Evolutionary conservation across 2,329 filamentous ascomycete species (phyloP).

Genomic region (Cadophora sp.): DNA sequence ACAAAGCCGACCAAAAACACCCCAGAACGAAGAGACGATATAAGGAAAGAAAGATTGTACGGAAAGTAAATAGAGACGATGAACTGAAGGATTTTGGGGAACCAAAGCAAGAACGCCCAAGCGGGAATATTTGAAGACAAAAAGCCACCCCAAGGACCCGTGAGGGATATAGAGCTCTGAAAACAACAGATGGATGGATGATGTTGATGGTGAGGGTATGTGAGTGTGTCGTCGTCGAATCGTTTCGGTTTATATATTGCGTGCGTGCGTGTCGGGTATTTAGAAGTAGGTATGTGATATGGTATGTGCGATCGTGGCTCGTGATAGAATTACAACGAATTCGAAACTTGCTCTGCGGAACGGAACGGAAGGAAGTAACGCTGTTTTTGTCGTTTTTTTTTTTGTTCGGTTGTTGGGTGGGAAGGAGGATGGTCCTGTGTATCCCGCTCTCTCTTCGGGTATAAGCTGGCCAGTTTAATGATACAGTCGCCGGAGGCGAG

Average conservation of each 20-base stretch:
- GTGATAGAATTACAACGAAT: slow-evolving; percentile 29
- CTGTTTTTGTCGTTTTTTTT: slow-evolving; percentile 18
- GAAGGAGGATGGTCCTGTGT: slow-evolving; percentile 39
- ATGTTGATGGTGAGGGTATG: slow-evolving; percentile 21
- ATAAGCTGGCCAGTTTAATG: slow-evolving; percentile 36
- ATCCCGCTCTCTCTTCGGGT: slow-evolving; percentile 36
- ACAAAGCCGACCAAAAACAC: slow-evolving; percentile 3
- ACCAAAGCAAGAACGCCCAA: slow-evolving; percentile 15
- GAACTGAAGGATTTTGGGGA: slow-evolving; percentile 2
- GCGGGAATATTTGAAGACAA: slow-evolving; percentile 25
- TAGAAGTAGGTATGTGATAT: slow-evolving; percentile 19
- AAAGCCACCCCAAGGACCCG: slow-evolving; percentile 29
- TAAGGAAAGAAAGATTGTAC: slow-evolving; percentile 21
- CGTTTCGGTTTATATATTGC: slow-evolving; percentile 23
- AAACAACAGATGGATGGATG: slow-evolving; percentile 15
- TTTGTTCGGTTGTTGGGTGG: slow-evolving; percentile 19
- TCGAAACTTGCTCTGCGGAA: slow-evolving; percentile 14
- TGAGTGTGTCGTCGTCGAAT: slow-evolving; percentile 29
- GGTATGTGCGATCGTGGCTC: slow-evolving; percentile 36
- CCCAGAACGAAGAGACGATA: slow-evolving; percentile 4
- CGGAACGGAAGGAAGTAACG: slow-evolving; percentile 14
- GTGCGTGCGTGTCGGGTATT: slow-evolving; percentile 29
- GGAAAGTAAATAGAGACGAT: slow-evolving; percentile 17
- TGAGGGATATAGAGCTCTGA: slow-evolving; percentile 34
- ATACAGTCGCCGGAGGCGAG: slow-evolving; percentile 35